Conservation (phyloP, 2,329 filamentous ascomycete species). For the Huntiella omanensis region DNA sequence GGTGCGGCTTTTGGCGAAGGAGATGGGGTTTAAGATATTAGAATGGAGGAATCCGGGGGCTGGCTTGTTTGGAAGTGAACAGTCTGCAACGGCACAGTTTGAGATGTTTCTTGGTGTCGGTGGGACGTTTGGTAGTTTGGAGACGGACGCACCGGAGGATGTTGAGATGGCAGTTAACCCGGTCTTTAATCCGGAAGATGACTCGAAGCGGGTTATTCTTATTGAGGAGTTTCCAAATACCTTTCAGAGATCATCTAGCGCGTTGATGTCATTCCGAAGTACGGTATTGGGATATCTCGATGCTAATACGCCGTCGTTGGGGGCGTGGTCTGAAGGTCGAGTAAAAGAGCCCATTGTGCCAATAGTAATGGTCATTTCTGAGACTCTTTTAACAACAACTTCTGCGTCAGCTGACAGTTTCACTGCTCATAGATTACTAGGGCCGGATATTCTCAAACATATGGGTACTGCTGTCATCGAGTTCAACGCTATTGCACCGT, state of each 20-base stretch:
- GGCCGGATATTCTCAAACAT: conserved; percentile 69
- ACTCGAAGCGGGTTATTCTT: conserved; percentile 38
- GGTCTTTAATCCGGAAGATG: conserved; percentile 8
- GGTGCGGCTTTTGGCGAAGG: conserved; percentile 54
- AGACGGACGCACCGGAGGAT: conserved; percentile 18
- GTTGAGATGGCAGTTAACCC: background rate
- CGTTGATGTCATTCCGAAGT: conserved; percentile 52
- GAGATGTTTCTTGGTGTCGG: conserved; percentile 78
- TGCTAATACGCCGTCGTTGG: conserved; percentile 39
- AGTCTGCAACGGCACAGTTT: conserved; percentile 63
- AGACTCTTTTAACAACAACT: conserved; percentile 70
- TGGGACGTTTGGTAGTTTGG: conserved; percentile 59
- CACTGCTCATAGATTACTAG: conserved; percentile 76
- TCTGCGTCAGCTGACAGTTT: conserved; percentile 78
- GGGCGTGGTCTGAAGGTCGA: conserved; percentile 25
- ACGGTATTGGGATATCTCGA: conserved; percentile 60
- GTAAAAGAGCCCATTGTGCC: conserved; percentile 38
- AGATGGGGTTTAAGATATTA: conserved; percentile 58
- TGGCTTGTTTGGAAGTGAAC: conserved; percentile 38
- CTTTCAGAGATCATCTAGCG: conserved; percentile 44
- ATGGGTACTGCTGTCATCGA: conserved; percentile 64
- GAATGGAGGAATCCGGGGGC: conserved; percentile 80
- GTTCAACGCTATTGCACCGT: conserved; percentile 82
- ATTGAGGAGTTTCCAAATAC: conserved; percentile 72
- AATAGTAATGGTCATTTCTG: conserved; percentile 77